phyloP scores from a whole-genome alignment of 352 stramenopile genomes.

The Phytopythium vexans region DNA sequence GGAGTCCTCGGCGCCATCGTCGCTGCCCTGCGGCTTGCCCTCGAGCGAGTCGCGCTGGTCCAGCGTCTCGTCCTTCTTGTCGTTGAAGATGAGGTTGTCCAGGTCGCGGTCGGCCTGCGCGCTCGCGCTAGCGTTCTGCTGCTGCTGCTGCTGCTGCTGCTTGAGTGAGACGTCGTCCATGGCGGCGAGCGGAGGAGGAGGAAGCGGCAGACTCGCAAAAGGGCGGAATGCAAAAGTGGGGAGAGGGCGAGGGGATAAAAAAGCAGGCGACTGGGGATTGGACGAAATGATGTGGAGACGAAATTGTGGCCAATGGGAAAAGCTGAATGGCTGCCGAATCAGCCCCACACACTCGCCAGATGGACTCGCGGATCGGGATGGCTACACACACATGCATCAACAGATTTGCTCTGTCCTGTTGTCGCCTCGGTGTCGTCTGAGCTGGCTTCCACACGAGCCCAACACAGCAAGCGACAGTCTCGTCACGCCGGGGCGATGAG shows the following conservation, averaged over 20 bases:
- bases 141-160: constrained; percentile 59
- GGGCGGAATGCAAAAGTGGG: constrained; percentile 16
- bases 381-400: too few relatives aligned
- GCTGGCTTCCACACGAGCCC: too few relatives aligned
- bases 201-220: constrained; percentile 8
- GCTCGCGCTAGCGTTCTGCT: constrained; percentile 11
- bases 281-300: constrained; percentile 16
- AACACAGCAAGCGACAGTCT: too few relatives aligned
- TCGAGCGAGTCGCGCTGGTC: constrained; percentile 14
- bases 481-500: neutral
- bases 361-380: too few relatives aligned
- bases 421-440: too few relatives aligned
- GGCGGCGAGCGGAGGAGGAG: constrained; percentile 1
- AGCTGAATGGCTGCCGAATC: too few relatives aligned
- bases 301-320: constrained; percentile 8
- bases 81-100: constrained; percentile 84
- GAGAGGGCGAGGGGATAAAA: constrained; percentile 10
- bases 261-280: constrained; percentile 9
- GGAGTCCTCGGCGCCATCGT: constrained; percentile 40
- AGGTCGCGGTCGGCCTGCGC: constrained; percentile 51
- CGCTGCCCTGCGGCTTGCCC: constrained; percentile 21
- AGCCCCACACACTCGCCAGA: too few relatives aligned
- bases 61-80: constrained; percentile 46
- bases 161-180: constrained; percentile 58
- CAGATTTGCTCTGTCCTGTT: too few relatives aligned